Base-by-base conservation (phyloP, 1,284 basidiomycete species). In the Lignosus rhinocerotis region DNA sequence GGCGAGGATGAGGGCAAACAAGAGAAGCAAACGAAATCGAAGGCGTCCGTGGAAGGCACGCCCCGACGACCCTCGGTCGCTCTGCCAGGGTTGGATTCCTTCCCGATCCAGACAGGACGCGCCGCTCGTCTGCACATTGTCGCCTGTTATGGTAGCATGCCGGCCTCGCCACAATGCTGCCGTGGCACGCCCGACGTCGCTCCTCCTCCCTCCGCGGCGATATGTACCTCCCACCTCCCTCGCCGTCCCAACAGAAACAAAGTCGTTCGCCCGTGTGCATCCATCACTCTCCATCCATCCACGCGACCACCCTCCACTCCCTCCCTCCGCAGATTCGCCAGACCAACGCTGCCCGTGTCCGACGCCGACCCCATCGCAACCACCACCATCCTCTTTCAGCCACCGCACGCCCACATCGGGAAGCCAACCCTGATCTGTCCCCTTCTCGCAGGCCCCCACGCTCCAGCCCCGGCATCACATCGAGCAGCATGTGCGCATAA, bases 11-110 rank as follows among this genome's bases (percentile, higher is more conserved):
- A 19, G 14, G 3, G n/a, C 53, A 30, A 25, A 45, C 39, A 38
- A 16, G n/a, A 43, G 39, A 53, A 32, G 33, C 52, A 53, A 51
- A 47, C 55, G 47, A 63, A 58, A 63, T 63, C 56, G 61, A 63
- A 63, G 58, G 51, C 16, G 25, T 12, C 50, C 42, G 36, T 32
- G 36, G 47, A 52, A 53, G 30, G n/a, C n/a, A 12, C 50, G 31
- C 51, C n/a, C n/a, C n/a, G n/a, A n/a, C n/a, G n/a, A 43, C 44
- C 33, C 45, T 44, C 61, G n/a, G n/a, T n/a, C n/a, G n/a, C 55
- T 38, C 44, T 51, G 19, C 47, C 33, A 9, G 4, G 25, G 43
- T 5, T 16, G 10, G 16, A 14, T 36, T 39, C 17, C 36, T 51
- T 12, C 39, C 30, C 25, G 38, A 41, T 32, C 12, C 19, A 39